Base-by-base conservation (phyloP, 2,329 filamentous ascomycete species). In the Colletotrichum graminicola region DNA sequence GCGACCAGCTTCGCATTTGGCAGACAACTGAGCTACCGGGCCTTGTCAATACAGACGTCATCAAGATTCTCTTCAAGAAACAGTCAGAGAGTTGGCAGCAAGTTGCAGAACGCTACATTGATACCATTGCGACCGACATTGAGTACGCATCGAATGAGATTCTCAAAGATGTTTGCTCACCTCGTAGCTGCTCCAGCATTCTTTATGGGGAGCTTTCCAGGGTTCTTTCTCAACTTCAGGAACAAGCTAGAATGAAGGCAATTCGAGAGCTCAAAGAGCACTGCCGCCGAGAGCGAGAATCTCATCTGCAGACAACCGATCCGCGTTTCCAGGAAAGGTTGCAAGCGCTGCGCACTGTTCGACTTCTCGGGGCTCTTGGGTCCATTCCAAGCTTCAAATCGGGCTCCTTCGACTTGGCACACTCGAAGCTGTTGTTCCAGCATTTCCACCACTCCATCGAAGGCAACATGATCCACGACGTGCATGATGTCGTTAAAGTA, bases 401-500 rank as follows among this genome's bases (percentile, higher is more conserved):
- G 0, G 32, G 21, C 1, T 18, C 29, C 3, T 34, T 51, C 29
- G 45, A 62, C 14, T 26, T 57, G 41, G 39, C 10, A 4, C 47
- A 65, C 18, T 29, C 36, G 6, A 36, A 14, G 8, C 4, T 16
- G 2, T 26, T 71, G 12, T 67, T 67, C 10, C 75, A 75, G 2
- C 73, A 71, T 0, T 74, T 66, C 12, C 77, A 79, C n/a, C 71
- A 69, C 18, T 72, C 71, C 2, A 67, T 63, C 1, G 72, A 71
- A 2, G 72, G 76, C 10, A 81, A 80, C 47, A 80, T 78, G 62
- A 66, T 77, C 12, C 54, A 79, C 6, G 79, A 81, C 21, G 77
- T 82, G 0, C 80, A 83, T 39, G 80, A 82, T 41, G 71, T 80
- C 1, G 73, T 82, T 12, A 80, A 79, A 41, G 79, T 79, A 0